Conservation (phyloP, 371 early-diverging fungal species). For the Synchytrium microbalum region DNA sequence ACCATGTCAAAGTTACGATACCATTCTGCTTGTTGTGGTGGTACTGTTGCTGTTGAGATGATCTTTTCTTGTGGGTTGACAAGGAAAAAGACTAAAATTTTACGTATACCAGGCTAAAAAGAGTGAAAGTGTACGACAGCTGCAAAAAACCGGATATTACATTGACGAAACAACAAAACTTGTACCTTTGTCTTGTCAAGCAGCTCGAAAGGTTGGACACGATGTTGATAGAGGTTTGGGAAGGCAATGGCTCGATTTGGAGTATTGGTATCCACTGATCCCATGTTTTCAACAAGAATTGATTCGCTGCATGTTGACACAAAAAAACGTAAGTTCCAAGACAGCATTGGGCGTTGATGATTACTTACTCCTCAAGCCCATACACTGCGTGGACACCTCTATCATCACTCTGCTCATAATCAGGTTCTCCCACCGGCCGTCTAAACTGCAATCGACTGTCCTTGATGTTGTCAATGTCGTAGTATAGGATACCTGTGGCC, state of each 20-base stretch:
- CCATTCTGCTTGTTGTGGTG: constrained; percentile 34
- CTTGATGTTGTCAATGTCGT: constrained; percentile 50
- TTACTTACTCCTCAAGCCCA: constrained; percentile 13
- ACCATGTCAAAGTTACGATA: not conserved
- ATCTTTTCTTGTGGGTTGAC: constrained; percentile 26
- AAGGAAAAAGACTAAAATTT: constrained; percentile 49
- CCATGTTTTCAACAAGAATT: constrained; percentile 9
- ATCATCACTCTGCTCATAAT: constrained; percentile 10
- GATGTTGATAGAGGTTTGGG: constrained; percentile 59
- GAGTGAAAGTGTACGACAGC: too few species aligned
- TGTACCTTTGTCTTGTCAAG: constrained; percentile 40
- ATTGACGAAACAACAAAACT: too few species aligned
- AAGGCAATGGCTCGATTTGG: constrained; percentile 50
- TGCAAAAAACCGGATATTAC: too few species aligned
- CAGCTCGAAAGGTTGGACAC: constrained; percentile 31
- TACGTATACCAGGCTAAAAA: constrained; percentile 43
- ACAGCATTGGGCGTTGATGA: too few species aligned
- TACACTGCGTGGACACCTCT: constrained; percentile 8
- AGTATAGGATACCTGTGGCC: constrained; percentile 16
- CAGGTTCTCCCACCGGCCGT: not conserved
- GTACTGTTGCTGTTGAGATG: constrained; percentile 32
- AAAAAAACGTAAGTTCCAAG: not conserved
- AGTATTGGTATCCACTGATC: constrained; percentile 23
- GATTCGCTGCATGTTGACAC: constrained; percentile 9
- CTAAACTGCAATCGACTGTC: constrained; percentile 39